A percentile compares a stretch with the other conserved stretches of the same genome.
These are phyloP conservation scores for Citrullus amarus DNA, from an alignment of 306 rosid species.

Conservation along the genomic window DNA sequence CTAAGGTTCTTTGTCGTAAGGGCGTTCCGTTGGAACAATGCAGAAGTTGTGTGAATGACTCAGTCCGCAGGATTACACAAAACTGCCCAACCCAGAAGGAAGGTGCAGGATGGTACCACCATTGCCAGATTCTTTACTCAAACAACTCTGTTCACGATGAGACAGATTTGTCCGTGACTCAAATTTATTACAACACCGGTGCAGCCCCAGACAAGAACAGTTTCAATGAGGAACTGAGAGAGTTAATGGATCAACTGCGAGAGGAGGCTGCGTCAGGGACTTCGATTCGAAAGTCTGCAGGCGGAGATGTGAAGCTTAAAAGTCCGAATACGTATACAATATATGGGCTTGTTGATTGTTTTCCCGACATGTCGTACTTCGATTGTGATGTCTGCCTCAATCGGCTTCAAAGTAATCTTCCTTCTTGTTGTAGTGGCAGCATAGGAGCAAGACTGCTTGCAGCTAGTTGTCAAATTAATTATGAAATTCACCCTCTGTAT, in stretches of 20 bases:
- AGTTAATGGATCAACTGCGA: not conserved
- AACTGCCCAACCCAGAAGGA: not conserved
- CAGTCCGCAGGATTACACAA: not conserved
- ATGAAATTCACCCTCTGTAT: not conserved
- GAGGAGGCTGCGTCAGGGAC: constrained; percentile 4
- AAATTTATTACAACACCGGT: not conserved
- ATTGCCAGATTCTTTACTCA: constrained; percentile 1
- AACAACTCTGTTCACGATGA: not conserved
- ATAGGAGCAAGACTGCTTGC: not conserved
- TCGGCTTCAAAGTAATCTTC: not conserved
- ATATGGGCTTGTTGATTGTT: constrained; percentile 4
- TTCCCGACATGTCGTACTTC: not conserved
- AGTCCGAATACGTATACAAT: not conserved
- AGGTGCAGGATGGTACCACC: not conserved
- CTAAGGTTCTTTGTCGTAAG: not conserved
- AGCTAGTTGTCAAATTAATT: not conserved
- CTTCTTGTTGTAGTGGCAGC: not conserved
- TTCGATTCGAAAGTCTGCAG: not conserved
- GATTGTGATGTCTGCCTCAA: not conserved
- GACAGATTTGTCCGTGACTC: rapidly evolving
- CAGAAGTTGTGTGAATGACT: constrained; percentile 1
- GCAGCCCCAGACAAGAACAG: not conserved
- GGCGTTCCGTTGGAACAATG: not conserved
- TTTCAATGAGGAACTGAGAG: not conserved
- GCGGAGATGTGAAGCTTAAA: not conserved